These are phyloP conservation scores for Bimuria novae-zelandiae DNA, from an alignment of 2,329 filamentous ascomycete species.

Conservation along the genomic window DNA sequence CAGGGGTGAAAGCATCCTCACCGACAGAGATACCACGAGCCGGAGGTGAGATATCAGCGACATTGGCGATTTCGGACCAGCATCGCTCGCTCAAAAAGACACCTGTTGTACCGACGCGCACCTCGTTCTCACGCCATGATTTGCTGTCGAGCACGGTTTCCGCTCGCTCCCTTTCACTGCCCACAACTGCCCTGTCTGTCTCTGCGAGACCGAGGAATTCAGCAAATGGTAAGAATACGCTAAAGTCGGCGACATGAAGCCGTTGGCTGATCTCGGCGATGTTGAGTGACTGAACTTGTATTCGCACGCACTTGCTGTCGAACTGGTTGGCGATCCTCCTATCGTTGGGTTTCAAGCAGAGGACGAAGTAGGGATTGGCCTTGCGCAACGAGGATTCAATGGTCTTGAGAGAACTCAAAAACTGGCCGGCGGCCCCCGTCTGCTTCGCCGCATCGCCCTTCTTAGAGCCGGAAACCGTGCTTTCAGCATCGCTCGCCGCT, in stretches of 20 bases:
- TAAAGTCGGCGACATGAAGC: conserved; percentile 91
- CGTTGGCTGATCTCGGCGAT: conserved; percentile 97
- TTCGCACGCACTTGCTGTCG: conserved; percentile 96
- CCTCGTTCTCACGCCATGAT: conserved; percentile 90
- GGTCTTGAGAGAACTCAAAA: conserved; percentile 84
- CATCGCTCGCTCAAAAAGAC: conserved; percentile 95
- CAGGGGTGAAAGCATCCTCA: conserved; percentile 63
- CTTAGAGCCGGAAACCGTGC: conserved; percentile 49
- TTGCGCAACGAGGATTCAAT: conserved; percentile 86
- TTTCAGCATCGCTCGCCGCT: conserved; percentile 51
- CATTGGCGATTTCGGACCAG: conserved; percentile 86
- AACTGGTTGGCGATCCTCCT: conserved; percentile 97
- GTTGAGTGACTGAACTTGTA: conserved; percentile 91
- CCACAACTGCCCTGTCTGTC: conserved; percentile 81
- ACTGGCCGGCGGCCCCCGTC: conserved; percentile 91
- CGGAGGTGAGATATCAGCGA: conserved; percentile 62
- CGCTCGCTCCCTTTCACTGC: conserved; percentile 88
- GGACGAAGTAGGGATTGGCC: conserved; percentile 93
- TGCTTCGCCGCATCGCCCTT: conserved; percentile 55
- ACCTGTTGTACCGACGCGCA: conserved; percentile 86
- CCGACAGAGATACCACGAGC: conserved; percentile 43
- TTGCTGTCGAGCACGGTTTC: conserved; percentile 91
- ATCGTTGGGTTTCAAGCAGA: conserved; percentile 97
- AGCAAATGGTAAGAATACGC: conserved; percentile 90
- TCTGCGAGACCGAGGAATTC: conserved; percentile 93